A percentile compares a stretch with the other conserved stretches of the same genome.
Conservation (phyloP, 1,284 basidiomycete species). For the Puccinia polysora region DNA sequence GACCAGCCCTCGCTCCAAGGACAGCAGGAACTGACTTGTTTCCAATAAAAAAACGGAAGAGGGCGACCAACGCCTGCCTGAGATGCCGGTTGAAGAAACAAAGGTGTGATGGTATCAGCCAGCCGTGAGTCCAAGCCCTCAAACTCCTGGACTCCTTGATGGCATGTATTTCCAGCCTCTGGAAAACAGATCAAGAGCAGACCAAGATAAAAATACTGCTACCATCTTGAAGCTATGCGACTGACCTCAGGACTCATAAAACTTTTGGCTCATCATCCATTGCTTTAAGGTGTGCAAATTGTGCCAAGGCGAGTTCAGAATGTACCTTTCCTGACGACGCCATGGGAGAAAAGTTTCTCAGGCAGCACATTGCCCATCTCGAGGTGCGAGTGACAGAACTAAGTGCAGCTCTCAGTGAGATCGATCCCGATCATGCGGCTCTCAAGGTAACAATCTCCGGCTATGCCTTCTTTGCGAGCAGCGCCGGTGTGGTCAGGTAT, state of each 20-base stretch:
- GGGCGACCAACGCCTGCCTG: slow-evolving; percentile 37
- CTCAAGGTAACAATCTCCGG: not conserved
- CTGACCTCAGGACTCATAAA: not conserved
- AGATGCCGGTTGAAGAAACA: slow-evolving; percentile 34
- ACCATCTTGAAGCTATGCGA: not conserved
- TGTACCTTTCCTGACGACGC: slow-evolving; percentile 36
- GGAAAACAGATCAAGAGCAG: not conserved
- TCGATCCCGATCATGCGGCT: slow-evolving; percentile 1
- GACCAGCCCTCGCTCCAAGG: not conserved
- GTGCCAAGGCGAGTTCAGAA: slow-evolving; percentile 23
- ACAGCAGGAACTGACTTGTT: not conserved
- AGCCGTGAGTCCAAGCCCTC: slow-evolving; percentile 13
- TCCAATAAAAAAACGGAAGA: slow-evolving; percentile 22
- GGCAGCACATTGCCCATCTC: slow-evolving; percentile 34
- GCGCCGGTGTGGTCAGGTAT: not conserved
- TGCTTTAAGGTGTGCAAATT: slow-evolving; percentile 26
- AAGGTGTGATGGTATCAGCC: slow-evolving; percentile 31
- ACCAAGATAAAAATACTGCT: no score
- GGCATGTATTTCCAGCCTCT: not conserved
- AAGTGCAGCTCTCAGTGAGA: slow-evolving; percentile 17
- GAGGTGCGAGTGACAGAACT: slow-evolving; percentile 21
- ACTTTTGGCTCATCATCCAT: not conserved
- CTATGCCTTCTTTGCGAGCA: not conserved
- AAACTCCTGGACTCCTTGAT: not conserved
- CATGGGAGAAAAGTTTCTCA: slow-evolving; percentile 34